Percentiles rank a stretch among this genome's conserved stretches.
Evolutionary conservation across 768 basidiomycete genomes (phyloP).

Genomic region (Phanerodontia chrysosporium): DNA sequence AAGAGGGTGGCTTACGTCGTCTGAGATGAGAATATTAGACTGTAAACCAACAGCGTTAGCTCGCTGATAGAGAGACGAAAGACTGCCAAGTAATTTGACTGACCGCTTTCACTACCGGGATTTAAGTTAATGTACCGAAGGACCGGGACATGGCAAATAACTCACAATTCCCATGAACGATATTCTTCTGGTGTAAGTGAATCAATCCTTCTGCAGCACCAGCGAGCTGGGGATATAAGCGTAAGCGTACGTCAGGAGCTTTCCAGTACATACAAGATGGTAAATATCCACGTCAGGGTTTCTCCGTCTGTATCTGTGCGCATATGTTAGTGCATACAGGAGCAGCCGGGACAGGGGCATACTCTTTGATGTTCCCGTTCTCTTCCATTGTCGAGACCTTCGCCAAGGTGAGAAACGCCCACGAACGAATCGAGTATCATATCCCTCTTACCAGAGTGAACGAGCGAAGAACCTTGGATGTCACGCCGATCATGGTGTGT

Average conservation of each 20-base stretch:
- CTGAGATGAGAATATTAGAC: not conserved
- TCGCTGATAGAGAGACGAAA: not conserved
- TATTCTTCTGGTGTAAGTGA: not conserved
- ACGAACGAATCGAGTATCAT: too few relatives aligned
- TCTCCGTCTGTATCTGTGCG: not conserved
- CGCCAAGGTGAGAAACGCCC: not conserved
- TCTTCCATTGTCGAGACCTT: not conserved
- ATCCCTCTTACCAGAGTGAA: not conserved
- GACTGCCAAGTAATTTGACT: not conserved
- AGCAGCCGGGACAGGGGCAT: too few relatives aligned
- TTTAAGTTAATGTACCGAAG: too few relatives aligned
- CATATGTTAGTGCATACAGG: too few relatives aligned
- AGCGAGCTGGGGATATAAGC: not conserved
- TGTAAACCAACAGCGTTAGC: not conserved
- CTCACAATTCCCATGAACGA: not conserved
- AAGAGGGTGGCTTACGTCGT: not conserved
- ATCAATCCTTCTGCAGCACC: not conserved
- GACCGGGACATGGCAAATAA: too few relatives aligned
- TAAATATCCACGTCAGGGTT: not conserved
- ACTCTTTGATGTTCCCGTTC: not conserved
- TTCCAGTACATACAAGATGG: not conserved
- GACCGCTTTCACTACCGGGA: conserved; percentile 1
- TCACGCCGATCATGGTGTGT: not conserved
- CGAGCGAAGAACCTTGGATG: not conserved
- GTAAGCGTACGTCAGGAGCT: not conserved